A percentile compares a stretch with the other conserved stretches of the same genome.
phyloP scores from a whole-genome alignment of 495 filamentous ascomycete genomes.

The Annulohypoxylon stygium region DNA sequence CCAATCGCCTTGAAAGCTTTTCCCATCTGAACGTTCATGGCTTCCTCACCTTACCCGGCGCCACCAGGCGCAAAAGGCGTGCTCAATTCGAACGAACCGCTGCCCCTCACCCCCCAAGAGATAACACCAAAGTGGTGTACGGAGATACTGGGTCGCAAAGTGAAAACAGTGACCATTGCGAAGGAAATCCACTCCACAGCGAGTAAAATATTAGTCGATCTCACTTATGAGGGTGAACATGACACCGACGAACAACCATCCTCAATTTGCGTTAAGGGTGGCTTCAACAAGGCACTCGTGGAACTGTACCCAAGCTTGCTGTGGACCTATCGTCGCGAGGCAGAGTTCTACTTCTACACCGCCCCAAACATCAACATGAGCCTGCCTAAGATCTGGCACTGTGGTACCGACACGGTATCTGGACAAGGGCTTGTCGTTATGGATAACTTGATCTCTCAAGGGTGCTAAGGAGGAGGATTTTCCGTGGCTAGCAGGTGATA shows the following conservation, averaged over 20 bases:
- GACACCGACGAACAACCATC: slow-evolving; percentile 9
- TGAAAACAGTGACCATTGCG: slow-evolving; percentile 15
- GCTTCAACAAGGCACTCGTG: slow-evolving; percentile 21
- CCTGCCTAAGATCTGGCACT: slow-evolving; percentile 24
- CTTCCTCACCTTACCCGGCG: slow-evolving; percentile 11
- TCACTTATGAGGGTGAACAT: slow-evolving; percentile 12
- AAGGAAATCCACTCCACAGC: slow-evolving; percentile 29
- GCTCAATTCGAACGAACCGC: slow-evolving; percentile 11
- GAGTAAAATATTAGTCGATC: slow-evolving; percentile 27
- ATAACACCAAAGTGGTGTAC: slow-evolving; percentile 30
- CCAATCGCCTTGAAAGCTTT: not conserved
- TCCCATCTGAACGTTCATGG: not conserved
- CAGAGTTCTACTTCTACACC: slow-evolving; percentile 22
- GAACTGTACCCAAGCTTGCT: slow-evolving; percentile 8
- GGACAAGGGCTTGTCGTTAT: slow-evolving; percentile 28
- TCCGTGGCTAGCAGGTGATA: slow-evolving; percentile 27
- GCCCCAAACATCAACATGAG: slow-evolving; percentile 19
- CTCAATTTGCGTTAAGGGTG: slow-evolving; percentile 22
- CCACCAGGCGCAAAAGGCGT: slow-evolving; percentile 6
- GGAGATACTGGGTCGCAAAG: slow-evolving; percentile 10
- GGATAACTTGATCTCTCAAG: slow-evolving; percentile 7
- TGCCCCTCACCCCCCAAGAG: slow-evolving; percentile 20
- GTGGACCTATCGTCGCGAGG: slow-evolving; percentile 31
- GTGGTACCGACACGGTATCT: slow-evolving; percentile 8
- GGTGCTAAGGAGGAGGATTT: slow-evolving; percentile 15